Percentiles rank a stretch among this genome's conserved stretches.
These are phyloP conservation scores for Oryza rufipogon DNA, from an alignment of 176 grass and related monocot genomes.

Conservation along the genomic window DNA sequence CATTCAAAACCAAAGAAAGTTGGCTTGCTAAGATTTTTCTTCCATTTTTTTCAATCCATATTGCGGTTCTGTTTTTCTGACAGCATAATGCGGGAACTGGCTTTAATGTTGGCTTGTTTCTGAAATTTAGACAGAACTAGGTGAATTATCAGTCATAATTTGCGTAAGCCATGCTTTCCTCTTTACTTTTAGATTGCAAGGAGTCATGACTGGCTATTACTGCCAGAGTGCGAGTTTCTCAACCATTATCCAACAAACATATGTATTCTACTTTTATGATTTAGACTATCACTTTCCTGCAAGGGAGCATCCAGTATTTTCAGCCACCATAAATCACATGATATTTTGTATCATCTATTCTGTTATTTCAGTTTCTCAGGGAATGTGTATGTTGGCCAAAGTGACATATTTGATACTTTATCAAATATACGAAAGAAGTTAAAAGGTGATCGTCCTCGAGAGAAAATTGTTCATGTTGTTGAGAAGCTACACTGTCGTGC, in stretches of 20 bases:
- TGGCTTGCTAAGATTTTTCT: slow-evolving; percentile 27
- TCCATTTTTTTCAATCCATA: not conserved
- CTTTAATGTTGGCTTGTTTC: not conserved
- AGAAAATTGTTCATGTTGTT: slow-evolving; percentile 94
- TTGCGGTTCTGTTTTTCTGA: not conserved
- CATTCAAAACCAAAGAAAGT: not conserved
- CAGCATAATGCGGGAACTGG: not conserved
- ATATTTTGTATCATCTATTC: slow-evolving; percentile 22
- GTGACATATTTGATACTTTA: slow-evolving; percentile 66
- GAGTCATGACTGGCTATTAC: not conserved
- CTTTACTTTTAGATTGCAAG: not conserved
- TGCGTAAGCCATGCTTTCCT: slow-evolving; percentile 8
- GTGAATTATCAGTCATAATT: slow-evolving; percentile 13
- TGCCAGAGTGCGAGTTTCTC: slow-evolving; percentile 21
- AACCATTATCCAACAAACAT: not conserved
- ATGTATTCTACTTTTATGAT: not conserved
- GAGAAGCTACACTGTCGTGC: slow-evolving; percentile 83
- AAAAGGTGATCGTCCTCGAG: slow-evolving; percentile 64
- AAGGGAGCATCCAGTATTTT: not conserved
- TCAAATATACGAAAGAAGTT: slow-evolving; percentile 84
- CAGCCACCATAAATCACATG: not conserved
- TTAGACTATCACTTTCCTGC: not conserved
- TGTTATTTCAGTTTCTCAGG: slow-evolving; percentile 73
- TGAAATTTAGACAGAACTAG: not conserved
- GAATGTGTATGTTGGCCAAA: slow-evolving; percentile 60